These are phyloP conservation scores for Exophiala sp. DNA, from an alignment of 2,329 filamentous ascomycete genomes.

Conservation along the genomic window DNA sequence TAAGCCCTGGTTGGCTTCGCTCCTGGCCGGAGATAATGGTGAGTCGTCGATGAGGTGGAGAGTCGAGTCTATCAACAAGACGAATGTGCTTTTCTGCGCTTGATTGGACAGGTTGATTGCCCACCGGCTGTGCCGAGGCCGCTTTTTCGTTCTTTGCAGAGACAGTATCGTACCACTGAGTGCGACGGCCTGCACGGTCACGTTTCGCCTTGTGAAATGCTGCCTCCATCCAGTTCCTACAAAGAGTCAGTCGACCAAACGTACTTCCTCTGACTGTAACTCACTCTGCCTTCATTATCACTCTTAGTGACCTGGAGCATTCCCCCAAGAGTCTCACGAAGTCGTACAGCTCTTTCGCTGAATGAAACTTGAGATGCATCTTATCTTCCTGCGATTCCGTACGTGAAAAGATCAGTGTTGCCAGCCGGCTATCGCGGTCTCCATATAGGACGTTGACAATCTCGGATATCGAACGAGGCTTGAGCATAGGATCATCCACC, in stretches of 20 bases:
- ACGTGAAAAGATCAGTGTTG: constrained; percentile 10
- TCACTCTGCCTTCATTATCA: constrained; percentile 2
- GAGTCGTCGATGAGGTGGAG: constrained; percentile 6
- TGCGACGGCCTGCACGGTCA: not conserved
- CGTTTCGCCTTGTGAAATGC: constrained; percentile 5
- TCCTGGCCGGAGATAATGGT: constrained; percentile 11
- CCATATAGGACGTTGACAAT: constrained; percentile 10
- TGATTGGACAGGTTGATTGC: not conserved
- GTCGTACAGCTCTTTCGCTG: constrained; percentile 8
- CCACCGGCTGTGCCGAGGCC: not conserved
- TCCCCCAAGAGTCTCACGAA: constrained; percentile 10
- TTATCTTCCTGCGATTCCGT: not conserved
- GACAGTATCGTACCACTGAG: not conserved
- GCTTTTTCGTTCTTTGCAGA: not conserved
- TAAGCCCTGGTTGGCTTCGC: not conserved
- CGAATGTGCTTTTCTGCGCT: constrained; percentile 9
- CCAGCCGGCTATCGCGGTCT: not conserved
- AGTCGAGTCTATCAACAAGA: constrained; percentile 20
- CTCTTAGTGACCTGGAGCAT: not conserved
- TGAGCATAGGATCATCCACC: constrained; percentile 5
- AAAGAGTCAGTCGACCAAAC: not conserved
- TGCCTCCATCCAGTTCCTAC: constrained; percentile 17
- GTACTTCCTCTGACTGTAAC: not conserved
- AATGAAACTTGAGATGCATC: constrained; percentile 16
- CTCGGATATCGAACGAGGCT: constrained; percentile 6